Conservation (phyloP, 768 basidiomycete species). For the Macrolepiota fuliginosa region DNA sequence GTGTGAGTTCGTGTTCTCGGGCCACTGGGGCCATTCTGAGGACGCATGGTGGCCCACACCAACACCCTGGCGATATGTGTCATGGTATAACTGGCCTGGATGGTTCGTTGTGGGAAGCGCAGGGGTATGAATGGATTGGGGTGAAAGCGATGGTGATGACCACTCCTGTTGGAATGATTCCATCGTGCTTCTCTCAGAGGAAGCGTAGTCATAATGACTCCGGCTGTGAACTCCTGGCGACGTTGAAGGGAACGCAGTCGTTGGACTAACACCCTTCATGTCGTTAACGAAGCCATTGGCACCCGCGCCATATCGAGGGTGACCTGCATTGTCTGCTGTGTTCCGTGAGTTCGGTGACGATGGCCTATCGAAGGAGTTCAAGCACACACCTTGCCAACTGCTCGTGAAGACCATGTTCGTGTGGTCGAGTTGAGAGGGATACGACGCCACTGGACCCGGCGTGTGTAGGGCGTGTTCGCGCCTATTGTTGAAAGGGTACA, state of each 20-base stretch:
- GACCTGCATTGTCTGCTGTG: background rate
- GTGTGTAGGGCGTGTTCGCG: constrained; percentile 8
- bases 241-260: constrained; percentile 2
- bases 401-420: background rate
- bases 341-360: background rate
- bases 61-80: background rate
- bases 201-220: constrained; percentile 7
- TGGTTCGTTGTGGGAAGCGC: background rate
- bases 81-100: background rate
- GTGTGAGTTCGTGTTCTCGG: constrained; percentile 2
- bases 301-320: constrained; percentile 4
- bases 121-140: constrained; percentile 5
- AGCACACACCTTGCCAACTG: constrained; percentile 1
- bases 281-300: constrained; percentile 7
- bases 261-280: background rate
- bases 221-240: constrained; percentile 1
- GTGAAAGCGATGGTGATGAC: constrained; percentile 6
- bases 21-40: constrained; percentile 8
- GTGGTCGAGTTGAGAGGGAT: constrained; percentile 9
- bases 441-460: constrained; percentile 4
- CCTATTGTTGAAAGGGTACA: constrained; percentile 8
- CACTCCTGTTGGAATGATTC: constrained; percentile 4
- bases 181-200: constrained; percentile 9
- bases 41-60: background rate
- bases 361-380: background rate